Percentiles rank a stretch among this genome's conserved stretches.
Evolutionary conservation across 192 early-diverging fungal genomes (phyloP).

Genomic region (Cladochytrium replicatum): DNA sequence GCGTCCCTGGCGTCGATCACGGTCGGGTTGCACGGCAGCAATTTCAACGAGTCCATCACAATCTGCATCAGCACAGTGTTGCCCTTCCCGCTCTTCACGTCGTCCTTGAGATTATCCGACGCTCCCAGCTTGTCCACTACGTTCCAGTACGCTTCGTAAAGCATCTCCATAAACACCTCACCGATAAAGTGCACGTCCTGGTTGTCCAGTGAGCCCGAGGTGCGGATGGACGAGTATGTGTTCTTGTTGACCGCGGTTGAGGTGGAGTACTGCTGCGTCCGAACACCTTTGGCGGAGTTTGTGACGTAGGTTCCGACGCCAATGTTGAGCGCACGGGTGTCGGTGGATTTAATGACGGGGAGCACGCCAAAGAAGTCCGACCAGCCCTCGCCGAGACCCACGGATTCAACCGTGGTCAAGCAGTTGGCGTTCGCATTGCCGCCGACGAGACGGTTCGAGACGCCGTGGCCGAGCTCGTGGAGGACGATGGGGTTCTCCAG

Average conservation of each 20-base stretch:
- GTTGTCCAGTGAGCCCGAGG: slow-evolving; percentile 51
- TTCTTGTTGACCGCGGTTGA: slow-evolving; percentile 18
- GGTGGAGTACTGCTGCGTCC: slow-evolving; percentile 46
- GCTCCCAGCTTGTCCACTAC: slow-evolving; percentile 29
- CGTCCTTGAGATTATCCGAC: too few relatives aligned
- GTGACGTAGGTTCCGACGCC: slow-evolving; percentile 33
- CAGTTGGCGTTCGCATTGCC: slow-evolving; percentile 54
- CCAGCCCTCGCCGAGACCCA: slow-evolving; percentile 63
- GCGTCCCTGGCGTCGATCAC: slow-evolving; percentile 55
- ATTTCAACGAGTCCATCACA: slow-evolving; percentile 42
- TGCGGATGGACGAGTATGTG: slow-evolving; percentile 8
- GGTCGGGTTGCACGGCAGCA: slow-evolving; percentile 59
- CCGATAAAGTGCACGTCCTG: slow-evolving; percentile 49
- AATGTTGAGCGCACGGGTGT: slow-evolving; percentile 32
- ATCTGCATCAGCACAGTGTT: slow-evolving; percentile 42
- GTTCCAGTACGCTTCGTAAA: slow-evolving; percentile 55
- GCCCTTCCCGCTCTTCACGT: too few relatives aligned
- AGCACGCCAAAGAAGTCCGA: slow-evolving; percentile 39
- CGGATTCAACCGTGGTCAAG: slow-evolving; percentile 37
- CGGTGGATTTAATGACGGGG: slow-evolving; percentile 16
- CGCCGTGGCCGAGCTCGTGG: slow-evolving; percentile 57
- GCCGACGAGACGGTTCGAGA: slow-evolving; percentile 56
- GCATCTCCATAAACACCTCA: slow-evolving; percentile 48
- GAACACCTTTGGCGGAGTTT: slow-evolving; percentile 26
- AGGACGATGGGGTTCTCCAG: slow-evolving; percentile 47